Base-by-base conservation (phyloP, 768 basidiomycete genomes). In the Mycena leptocephala region DNA sequence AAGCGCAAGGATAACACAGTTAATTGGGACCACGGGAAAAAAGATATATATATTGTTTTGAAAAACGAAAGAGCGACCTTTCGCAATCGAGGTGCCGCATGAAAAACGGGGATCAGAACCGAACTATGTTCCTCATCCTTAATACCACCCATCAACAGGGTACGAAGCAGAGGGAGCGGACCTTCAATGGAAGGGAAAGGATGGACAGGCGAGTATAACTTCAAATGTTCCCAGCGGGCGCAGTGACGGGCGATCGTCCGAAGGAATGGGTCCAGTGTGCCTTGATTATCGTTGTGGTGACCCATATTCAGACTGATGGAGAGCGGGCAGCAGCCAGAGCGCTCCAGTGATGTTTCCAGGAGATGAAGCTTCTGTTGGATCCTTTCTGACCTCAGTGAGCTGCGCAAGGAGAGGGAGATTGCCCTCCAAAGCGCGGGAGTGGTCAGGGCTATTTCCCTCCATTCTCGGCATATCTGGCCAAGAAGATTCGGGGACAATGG, bases 351-450 rank as follows among this genome's bases (percentile, higher is more conserved):
- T 3, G 14, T 20, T 16, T 43, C 24, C 26, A 63, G 22, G 28
- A 28, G 39, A 28, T 10, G 39, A 10, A 63, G 41, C 20, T 63
- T 63, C 24, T 63, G 62, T 16, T 2, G 24, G 9, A 63, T 28
- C 18, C 43, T 11, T 41, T 43, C n/a, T 14, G 24, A 14, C 35
- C 6, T 63, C 20, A n/a, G n/a, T n/a, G n/a, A n/a, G n/a, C n/a
- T n/a, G 37, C 18, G 39, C 7, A 63, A 41, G 14, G 62, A n/a
- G 26, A 63, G 14, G 3, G 41, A 41, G 16, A 63, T 63, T 18
- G 39, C 62, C 16, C 39, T 37, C 67, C 67, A 69, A 22, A 69
- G 67, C 37, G 8, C 28, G 3, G 67, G 67, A 56, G 67, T 69
- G 18, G 51, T 7, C 3, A 69, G 22, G 7, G 53, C 67, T 56